Conservation (phyloP, 306 rosid species). For the Quercus glauca region DNA sequence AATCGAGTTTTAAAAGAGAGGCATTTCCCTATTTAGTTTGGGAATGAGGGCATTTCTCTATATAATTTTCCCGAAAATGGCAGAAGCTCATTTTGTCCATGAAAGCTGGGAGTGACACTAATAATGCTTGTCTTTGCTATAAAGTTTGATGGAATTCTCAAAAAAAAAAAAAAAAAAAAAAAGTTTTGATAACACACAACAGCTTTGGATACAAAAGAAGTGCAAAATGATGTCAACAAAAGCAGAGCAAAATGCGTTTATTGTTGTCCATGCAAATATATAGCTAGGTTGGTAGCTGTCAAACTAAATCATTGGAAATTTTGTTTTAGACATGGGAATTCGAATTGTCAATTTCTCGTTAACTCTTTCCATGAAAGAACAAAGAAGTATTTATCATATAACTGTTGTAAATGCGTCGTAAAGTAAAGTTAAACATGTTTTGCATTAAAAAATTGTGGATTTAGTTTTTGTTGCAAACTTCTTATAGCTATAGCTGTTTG, state of each 20-base stretch:
- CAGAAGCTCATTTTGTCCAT: too few relatives aligned
- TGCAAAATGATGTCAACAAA: neutral
- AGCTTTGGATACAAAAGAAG: neutral
- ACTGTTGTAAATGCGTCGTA: neutral
- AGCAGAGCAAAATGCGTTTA: neutral
- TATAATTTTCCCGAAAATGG: too few relatives aligned
- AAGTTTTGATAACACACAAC: neutral
- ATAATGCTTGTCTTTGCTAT: neutral
- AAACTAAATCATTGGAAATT: neutral
- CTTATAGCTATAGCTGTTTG: neutral
- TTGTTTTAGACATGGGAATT: neutral
- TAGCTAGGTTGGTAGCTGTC: neutral
- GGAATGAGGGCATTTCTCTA: too few relatives aligned
- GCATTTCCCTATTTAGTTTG: too few relatives aligned
- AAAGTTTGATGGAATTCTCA: neutral
- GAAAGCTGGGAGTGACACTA: neutral
- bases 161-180: too few relatives aligned
- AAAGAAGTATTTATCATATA: neutral
- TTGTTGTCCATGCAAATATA: neutral
- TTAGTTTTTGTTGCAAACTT: neutral
- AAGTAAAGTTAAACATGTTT: neutral
- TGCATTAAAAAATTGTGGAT: neutral
- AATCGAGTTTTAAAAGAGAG: too few relatives aligned
- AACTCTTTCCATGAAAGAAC: neutral
- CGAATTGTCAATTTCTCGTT: neutral